phyloP scores from a whole-genome alignment of 371 early-diverging fungal genomes.

The Paramicrosporidium saccamoebae region DNA sequence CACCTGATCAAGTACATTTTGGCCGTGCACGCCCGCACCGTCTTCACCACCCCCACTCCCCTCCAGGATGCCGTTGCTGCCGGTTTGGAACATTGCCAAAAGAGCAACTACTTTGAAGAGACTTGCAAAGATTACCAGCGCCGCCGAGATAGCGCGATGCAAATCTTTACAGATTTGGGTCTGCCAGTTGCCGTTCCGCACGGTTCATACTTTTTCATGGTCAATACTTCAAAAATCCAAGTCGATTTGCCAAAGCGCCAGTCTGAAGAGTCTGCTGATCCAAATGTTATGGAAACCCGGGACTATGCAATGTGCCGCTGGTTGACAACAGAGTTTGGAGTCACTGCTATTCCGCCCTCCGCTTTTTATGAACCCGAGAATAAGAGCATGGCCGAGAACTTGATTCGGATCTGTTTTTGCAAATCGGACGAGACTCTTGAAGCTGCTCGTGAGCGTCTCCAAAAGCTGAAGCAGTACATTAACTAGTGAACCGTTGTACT shows the following conservation, averaged over 20 bases:
- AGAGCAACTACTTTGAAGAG: constrained; percentile 21
- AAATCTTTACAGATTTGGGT: constrained; percentile 22
- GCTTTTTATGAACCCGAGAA: constrained; percentile 51
- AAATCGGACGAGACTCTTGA: constrained; percentile 54
- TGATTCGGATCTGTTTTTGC: constrained; percentile 70
- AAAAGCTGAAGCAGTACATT: constrained; percentile 20
- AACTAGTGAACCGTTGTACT: too few relatives aligned
- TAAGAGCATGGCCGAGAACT: constrained; percentile 25
- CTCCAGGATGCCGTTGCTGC: constrained; percentile 61
- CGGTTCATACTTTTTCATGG: constrained; percentile 72
- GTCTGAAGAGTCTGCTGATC: constrained; percentile 18
- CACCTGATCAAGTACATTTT: constrained; percentile 30
- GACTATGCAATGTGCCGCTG: constrained; percentile 56
- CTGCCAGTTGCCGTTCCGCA: constrained; percentile 53
- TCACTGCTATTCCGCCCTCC: constrained; percentile 65
- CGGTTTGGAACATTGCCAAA: constrained; percentile 24
- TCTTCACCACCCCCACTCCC: constrained; percentile 58
- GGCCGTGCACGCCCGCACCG: constrained; percentile 58
- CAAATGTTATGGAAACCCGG: constrained; percentile 17
- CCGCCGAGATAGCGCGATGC: constrained; percentile 31
- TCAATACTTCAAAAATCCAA: constrained; percentile 27
- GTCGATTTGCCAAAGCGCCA: too few relatives aligned
- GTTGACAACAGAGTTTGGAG: constrained; percentile 58
- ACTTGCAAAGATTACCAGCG: constrained; percentile 24
- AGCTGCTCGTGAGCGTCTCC: constrained; percentile 27